Percentiles rank a stretch among this genome's conserved stretches.
Conservation (phyloP, 2,329 filamentous ascomycete species). For the Beauveria asiatica region DNA sequence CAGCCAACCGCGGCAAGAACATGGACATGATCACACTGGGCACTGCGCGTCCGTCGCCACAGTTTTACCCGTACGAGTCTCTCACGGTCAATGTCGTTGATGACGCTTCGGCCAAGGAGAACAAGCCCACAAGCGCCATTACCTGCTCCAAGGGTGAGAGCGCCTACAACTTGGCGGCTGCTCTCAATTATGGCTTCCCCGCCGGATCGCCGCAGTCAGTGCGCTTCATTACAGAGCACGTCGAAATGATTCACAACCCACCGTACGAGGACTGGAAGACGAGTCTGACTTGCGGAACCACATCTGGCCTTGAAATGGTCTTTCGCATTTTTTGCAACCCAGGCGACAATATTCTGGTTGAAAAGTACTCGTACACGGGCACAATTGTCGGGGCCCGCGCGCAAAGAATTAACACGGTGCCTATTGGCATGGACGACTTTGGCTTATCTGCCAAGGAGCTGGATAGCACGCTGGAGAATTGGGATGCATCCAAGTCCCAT, state of each 20-base stretch:
- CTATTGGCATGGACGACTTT: conserved; percentile 57
- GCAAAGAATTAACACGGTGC: conserved; percentile 51
- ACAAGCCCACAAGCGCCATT: conserved; percentile 4
- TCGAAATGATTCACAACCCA: conserved; percentile 64
- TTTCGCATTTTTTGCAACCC: conserved; percentile 53
- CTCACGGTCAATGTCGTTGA: conserved; percentile 8
- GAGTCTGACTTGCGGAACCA: conserved; percentile 57
- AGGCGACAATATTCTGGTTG: conserved; percentile 61
- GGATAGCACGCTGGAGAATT: conserved; percentile 54
- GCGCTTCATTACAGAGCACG: conserved; percentile 67
- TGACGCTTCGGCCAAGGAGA: conserved; percentile 7
- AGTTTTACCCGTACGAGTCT: conserved; percentile 8
- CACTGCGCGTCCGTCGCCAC: conserved; percentile 7
- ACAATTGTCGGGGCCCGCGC: conserved; percentile 58
- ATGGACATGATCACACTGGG: conserved; percentile 11
- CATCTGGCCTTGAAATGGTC: conserved; percentile 57
- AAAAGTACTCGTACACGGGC: conserved; percentile 41
- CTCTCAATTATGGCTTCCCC: conserved; percentile 68
- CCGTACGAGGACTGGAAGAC: conserved; percentile 67
- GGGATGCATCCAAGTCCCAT: conserved; percentile 41
- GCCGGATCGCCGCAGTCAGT: conserved; percentile 62
- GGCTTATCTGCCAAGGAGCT: conserved; percentile 55
- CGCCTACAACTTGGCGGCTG: conserved; percentile 31
- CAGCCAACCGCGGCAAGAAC: conserved; percentile 2
- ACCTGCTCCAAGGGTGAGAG: conserved; percentile 12